Evolutionary conservation across 179 eudicot genomes (phyloP), one percentile per base, ranked within the genome.

Genomic region (Silene vulgaris): DNA sequence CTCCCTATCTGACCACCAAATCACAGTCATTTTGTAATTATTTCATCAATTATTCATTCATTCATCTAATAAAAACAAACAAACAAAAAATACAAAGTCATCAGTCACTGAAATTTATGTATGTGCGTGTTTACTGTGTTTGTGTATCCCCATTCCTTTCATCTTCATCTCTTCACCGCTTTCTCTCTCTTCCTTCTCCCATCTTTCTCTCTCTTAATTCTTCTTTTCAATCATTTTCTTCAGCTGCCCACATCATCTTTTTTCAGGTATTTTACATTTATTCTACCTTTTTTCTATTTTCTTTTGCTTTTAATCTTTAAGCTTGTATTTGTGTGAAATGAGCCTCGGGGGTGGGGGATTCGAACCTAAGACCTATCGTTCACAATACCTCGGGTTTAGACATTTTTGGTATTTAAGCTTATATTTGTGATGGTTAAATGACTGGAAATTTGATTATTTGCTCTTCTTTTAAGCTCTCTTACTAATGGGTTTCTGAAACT

Each of bases 101-200:
- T 21, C 26, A 64, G 65, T 74, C 79, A 71, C 80, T 80, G 59
- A 72, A 64, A 23, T 64, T 54, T 45, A 56, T 78, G 77, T 74
- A 32, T 50, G 54, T 35, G 40, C 13, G 56, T 13, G 56, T 50
- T 50, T 9, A 50, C 56, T 50, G 56, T 52, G 17, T 16, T 83
- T 66, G 80, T 80, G 78, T 78, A 69, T 69, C 77, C 79, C 32
- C 66, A 28, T 75, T 59, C 69, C 28, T 21, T 75, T 61, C 64
- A 35, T 65, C 77, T 60, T 50, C 54, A 52, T 56, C 74, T 50
- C 71, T 65, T 69, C 80, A 65, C 71, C 75, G 6, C 45, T 63
- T 19, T 40, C 54, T 72, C 30, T 63, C 75, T n/a, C 67, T 76
- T 7, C 5, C 30, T 67, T 40, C 48, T 7, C 48, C 48, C 0